Evolutionary conservation across 1,284 basidiomycete genomes (phyloP).

Genomic region (Sphaerobolus stellatus): DNA sequence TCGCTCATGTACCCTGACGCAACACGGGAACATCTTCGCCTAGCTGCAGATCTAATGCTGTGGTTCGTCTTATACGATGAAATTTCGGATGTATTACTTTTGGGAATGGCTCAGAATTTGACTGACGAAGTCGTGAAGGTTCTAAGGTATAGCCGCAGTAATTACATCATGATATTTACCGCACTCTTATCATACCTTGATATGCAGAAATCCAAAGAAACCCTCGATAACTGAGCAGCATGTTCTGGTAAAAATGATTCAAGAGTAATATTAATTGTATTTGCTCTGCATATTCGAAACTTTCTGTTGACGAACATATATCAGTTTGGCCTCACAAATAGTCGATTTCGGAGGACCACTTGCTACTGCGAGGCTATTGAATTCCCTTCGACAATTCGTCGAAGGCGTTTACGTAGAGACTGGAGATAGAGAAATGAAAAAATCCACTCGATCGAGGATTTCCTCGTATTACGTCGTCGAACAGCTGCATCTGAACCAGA

Average conservation of each 20-base stretch:
- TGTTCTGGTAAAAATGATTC: conserved; percentile 48
- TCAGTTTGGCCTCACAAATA: neutral
- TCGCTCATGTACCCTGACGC: conserved; percentile 63
- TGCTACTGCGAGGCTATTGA: conserved; percentile 45
- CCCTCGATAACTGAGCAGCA: neutral
- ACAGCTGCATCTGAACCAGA: conserved; percentile 23
- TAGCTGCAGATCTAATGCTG: conserved; percentile 64
- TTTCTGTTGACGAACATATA: too few relatives aligned
- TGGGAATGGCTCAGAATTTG: too few relatives aligned
- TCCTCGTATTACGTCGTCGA: conserved; percentile 56
- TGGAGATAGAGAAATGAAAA: conserved; percentile 55
- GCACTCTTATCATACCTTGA: neutral
- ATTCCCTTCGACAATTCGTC: conserved; percentile 57
- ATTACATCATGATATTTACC: too few relatives aligned
- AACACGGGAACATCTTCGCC: conserved; percentile 56
- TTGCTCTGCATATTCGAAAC: too few relatives aligned
- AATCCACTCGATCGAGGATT: conserved; percentile 53
- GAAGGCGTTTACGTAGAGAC: conserved; percentile 58
- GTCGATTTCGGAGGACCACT: neutral
- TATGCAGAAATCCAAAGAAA: neutral
- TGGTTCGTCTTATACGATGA: conserved; percentile 69
- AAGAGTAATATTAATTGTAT: conserved; percentile 46
- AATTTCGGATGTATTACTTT: conserved; percentile 67
- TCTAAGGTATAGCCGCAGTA: too few relatives aligned
- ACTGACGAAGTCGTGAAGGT: too few relatives aligned